Percentiles rank a stretch among this genome's conserved stretches.
Conservation (phyloP, 176 grass and related monocot species). For the Ensete glaucum region DNA sequence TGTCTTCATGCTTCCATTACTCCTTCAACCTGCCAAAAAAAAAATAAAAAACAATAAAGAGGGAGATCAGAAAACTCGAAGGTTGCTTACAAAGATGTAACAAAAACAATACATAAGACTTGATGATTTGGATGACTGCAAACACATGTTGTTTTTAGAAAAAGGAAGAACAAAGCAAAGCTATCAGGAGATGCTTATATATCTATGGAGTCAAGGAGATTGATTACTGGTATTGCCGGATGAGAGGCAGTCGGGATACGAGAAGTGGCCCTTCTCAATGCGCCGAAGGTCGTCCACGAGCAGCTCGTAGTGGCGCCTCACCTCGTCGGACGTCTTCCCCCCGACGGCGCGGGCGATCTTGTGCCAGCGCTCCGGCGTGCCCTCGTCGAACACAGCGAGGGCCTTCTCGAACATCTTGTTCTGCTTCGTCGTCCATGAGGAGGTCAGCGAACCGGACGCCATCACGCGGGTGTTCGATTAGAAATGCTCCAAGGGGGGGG, state of each 20-base stretch:
- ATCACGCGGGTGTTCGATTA: not conserved
- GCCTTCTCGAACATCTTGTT: constrained; percentile 74
- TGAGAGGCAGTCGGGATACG: constrained; percentile 46
- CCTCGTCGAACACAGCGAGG: constrained; percentile 53
- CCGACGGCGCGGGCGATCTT: constrained; percentile 59
- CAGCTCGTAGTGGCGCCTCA: constrained; percentile 48
- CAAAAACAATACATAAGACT: too few species aligned
- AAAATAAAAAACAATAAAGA: too few species aligned
- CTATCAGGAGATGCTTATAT: too few species aligned
- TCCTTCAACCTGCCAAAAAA: too few species aligned
- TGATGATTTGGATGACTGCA: too few species aligned
- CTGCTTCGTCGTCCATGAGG: constrained; percentile 51
- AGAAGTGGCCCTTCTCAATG: constrained; percentile 39
- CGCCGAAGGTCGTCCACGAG: constrained; percentile 46
- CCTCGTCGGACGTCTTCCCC: constrained; percentile 60
- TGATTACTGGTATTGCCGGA: not conserved
- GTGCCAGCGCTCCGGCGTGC: constrained; percentile 66
- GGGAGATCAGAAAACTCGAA: too few species aligned
- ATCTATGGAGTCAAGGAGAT: too few species aligned
- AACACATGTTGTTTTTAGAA: too few species aligned
- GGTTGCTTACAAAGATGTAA: too few species aligned
- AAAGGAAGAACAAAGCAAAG: too few species aligned
- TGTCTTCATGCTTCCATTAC: too few species aligned
- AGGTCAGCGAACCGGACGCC: constrained; percentile 10
- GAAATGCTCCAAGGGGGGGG: too few species aligned